phyloP scores from a whole-genome alignment of 139 green algal species.

The Diplosphaera chodatii region DNA sequence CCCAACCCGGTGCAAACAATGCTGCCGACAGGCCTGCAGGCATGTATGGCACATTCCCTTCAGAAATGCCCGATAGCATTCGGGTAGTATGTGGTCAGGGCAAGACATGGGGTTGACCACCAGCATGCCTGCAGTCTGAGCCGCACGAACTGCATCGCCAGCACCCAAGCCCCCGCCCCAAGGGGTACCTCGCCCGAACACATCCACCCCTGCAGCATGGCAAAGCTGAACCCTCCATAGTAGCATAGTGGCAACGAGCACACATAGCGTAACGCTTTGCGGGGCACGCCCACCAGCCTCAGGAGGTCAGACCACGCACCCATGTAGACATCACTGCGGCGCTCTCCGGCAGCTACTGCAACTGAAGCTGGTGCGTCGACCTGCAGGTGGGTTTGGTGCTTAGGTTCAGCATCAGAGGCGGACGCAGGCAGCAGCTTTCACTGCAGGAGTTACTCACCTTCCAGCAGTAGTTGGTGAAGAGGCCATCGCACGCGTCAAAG shows the following conservation, averaged over 20 bases:
- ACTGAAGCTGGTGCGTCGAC: neutral
- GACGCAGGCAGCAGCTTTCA: no score
- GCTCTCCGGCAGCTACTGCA: conserved; percentile 22
- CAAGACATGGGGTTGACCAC: no score
- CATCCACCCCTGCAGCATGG: conserved; percentile 41
- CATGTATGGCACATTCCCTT: no score
- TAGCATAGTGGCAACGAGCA: no score
- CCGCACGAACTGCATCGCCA: conserved; percentile 25
- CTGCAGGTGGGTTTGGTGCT: no score
- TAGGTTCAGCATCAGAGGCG: no score
- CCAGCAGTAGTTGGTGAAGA: conserved; percentile 82
- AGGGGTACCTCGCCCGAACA: conserved; percentile 61
- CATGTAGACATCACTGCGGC: conserved; percentile 63
- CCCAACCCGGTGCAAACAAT: conserved; percentile 57
- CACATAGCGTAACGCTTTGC: no score
- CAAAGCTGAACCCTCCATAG: neutral
- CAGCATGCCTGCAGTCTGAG: conserved; percentile 17
- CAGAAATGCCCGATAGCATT: no score
- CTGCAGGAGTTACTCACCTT: conserved; percentile 7
- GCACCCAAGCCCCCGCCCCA: conserved; percentile 44
- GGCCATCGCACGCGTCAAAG: conserved; percentile 59
- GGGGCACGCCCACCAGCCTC: no score
- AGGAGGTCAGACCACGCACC: conserved; percentile 29
- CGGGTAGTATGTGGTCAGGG: no score
- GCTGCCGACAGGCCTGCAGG: conserved; percentile 32